Evolutionary conservation across 2,329 filamentous ascomycete genomes (phyloP), one percentile per base, ranked within the genome.

Genomic region (Hymenoscyphus repandus): DNA sequence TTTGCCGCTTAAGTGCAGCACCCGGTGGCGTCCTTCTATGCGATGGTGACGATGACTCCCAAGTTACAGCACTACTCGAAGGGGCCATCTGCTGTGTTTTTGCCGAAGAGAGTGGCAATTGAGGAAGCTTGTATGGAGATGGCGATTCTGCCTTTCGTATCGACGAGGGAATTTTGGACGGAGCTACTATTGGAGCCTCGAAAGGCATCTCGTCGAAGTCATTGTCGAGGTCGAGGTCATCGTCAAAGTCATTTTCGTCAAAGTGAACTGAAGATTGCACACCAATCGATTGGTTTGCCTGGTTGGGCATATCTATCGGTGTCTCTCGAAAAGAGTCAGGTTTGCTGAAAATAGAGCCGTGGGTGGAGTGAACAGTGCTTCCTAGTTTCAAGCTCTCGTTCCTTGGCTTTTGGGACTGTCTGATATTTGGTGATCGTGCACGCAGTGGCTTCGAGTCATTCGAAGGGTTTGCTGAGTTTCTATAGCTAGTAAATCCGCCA

Each of bases 201-300:
- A 48, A 31, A 46, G 61, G 59, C 13, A 61, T 20, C 12, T 60
- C 53, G 43, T 60, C 53, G 41, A 58, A 63, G 13, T 87, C 77
- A 46, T 83, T 78, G 55, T 90, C 79, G 17, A 87, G 69, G 54
- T 88, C 87, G 20, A 95, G 73, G 49, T 90, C 80, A 17, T 92
- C 88, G 61, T 90, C 89, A 58, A 95, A 93, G 64, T 96, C 91
- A 60, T 92, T 84, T 55, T 90, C 87, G 53, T 83, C 80, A 56
- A 90, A 87, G 53, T 78, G 80, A 9, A 86, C 52, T 30, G 48
- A 33, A 32, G 55, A 31, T 20, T 54, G 51, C 13, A 15, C 36
- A 12, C 32, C 15, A 5, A 63, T 53, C n/a, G 58, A 44, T 5
- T 56, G 48, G 9, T 56, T 61, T 22, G 64, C 59, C 6, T 59